phyloP scores from a whole-genome alignment of 805 yeast species.

The Candida ulmi region DNA sequence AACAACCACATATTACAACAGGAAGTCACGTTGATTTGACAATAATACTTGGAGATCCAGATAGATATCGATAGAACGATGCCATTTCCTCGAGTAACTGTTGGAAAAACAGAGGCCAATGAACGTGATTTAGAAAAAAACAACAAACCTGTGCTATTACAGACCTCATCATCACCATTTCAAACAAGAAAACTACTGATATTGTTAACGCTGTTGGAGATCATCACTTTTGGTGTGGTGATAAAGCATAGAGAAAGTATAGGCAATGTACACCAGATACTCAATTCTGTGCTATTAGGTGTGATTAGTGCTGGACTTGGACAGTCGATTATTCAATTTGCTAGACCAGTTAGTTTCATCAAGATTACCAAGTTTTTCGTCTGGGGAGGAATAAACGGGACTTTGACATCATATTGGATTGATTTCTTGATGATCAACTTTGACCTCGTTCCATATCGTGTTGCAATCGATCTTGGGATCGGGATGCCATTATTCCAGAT shows the following conservation, averaged over 20 bases:
- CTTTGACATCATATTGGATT: constrained; percentile 51
- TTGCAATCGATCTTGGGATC: constrained; percentile 46
- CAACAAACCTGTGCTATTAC: not conserved
- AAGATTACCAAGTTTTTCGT: constrained; percentile 38
- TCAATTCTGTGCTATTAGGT: constrained; percentile 21
- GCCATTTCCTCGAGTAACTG: not conserved
- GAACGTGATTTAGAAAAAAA: constrained; percentile 17
- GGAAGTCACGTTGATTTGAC: no score
- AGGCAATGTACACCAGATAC: constrained; percentile 18
- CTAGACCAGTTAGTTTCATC: constrained; percentile 14
- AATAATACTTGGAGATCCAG: no score
- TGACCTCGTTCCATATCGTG: constrained; percentile 32
- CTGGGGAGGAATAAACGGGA: constrained; percentile 61
- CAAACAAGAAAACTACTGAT: constrained; percentile 9
- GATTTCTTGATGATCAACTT: constrained; percentile 35
- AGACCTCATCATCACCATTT: not conserved
- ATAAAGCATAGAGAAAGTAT: constrained; percentile 18
- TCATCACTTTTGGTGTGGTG: constrained; percentile 8
- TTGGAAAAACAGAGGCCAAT: not conserved
- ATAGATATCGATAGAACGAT: not conserved
- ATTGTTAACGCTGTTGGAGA: constrained; percentile 5
- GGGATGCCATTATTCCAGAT: constrained; percentile 54
- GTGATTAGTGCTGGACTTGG: constrained; percentile 18
- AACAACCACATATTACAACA: no score
- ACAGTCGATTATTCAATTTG: constrained; percentile 20